A percentile compares a stretch with the other conserved stretches of the same genome.
phyloP scores from a whole-genome alignment of 768 basidiomycete species.

The Suillus placidus region DNA sequence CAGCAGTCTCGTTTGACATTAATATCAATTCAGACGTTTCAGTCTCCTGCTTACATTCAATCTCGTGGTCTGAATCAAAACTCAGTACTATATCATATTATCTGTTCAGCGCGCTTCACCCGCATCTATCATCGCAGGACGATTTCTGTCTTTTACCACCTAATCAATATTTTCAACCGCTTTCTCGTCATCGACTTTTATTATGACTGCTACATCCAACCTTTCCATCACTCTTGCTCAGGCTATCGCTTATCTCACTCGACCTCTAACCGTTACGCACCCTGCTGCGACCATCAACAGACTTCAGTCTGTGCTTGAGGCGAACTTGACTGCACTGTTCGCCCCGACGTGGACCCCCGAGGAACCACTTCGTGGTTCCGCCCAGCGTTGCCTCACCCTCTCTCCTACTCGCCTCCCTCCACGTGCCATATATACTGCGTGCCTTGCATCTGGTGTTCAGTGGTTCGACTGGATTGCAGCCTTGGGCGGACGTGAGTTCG shows the following conservation, averaged over 20 bases:
- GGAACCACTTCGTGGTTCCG: slow-evolving; percentile 70
- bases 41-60: slow-evolving; percentile 21
- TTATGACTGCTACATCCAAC: slow-evolving; percentile 42
- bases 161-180: slow-evolving; percentile 11
- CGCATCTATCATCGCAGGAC: slow-evolving; percentile 33
- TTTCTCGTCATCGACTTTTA: neutral
- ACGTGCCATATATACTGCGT: slow-evolving; percentile 69
- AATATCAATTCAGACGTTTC: slow-evolving; percentile 12
- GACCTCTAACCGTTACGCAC: slow-evolving; percentile 59
- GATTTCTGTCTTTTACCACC: slow-evolving; percentile 23
- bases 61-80: slow-evolving; percentile 29
- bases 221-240: slow-evolving; percentile 73
- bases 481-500: slow-evolving; percentile 72
- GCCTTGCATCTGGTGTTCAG: slow-evolving; percentile 67
- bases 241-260: slow-evolving; percentile 73
- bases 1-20: slow-evolving; percentile 1
- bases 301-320: slow-evolving; percentile 72
- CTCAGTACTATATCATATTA: slow-evolving; percentile 24
- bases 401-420: slow-evolving; percentile 72
- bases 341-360: slow-evolving; percentile 65
- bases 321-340: slow-evolving; percentile 70
- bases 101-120: slow-evolving; percentile 25
- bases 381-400: slow-evolving; percentile 73
- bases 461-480: slow-evolving; percentile 82
- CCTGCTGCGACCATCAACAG: slow-evolving; percentile 63